Percentiles rank a stretch among this genome's conserved stretches.
These are phyloP conservation scores for Phascolomyces articulosus DNA, from an alignment of 371 early-diverging fungal genomes.

Conservation along the genomic window DNA sequence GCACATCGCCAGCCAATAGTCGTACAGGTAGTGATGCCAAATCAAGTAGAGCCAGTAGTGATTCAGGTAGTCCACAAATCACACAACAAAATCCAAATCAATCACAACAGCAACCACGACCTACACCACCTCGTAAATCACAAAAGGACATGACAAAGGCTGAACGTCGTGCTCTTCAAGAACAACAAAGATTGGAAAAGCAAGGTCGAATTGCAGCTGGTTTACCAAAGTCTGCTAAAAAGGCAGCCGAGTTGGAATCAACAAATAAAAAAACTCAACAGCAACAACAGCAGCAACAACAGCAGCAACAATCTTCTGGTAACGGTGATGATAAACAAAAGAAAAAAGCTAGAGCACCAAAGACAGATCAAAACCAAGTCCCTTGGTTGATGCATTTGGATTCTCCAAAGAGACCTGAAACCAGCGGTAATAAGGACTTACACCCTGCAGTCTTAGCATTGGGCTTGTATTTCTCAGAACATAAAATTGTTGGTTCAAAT, in stretches of 20 bases:
- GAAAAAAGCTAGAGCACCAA: slow-evolving; percentile 36
- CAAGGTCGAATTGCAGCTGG: slow-evolving; percentile 58
- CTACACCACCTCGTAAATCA: slow-evolving; percentile 47
- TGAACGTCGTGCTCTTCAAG: slow-evolving; percentile 84
- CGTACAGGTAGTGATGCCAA: not conserved
- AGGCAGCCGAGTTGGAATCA: slow-evolving; percentile 24
- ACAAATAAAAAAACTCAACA: slow-evolving; percentile 28
- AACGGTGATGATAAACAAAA: slow-evolving; percentile 36
- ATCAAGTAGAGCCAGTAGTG: slow-evolving; percentile 1
- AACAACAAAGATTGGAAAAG: slow-evolving; percentile 78
- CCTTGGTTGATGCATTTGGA: slow-evolving; percentile 73
- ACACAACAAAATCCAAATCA: slow-evolving; percentile 1
- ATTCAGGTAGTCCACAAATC: slow-evolving; percentile 1
- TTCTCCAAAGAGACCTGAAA: slow-evolving; percentile 58
- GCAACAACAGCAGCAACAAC: slow-evolving; percentile 37
- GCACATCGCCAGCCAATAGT: slow-evolving; percentile 7
- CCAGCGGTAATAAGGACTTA: slow-evolving; percentile 60
- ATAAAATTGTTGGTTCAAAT: slow-evolving; percentile 90
- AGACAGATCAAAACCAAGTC: slow-evolving; percentile 57
- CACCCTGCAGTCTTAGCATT: slow-evolving; percentile 89
- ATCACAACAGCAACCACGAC: slow-evolving; percentile 7
- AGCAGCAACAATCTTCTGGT: slow-evolving; percentile 15
- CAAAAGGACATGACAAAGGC: slow-evolving; percentile 88
- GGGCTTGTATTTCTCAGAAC: slow-evolving; percentile 86
- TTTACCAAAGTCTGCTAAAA: slow-evolving; percentile 36